Conservation (phyloP, 345 rosid genomes). For the Geranium brycei region DNA sequence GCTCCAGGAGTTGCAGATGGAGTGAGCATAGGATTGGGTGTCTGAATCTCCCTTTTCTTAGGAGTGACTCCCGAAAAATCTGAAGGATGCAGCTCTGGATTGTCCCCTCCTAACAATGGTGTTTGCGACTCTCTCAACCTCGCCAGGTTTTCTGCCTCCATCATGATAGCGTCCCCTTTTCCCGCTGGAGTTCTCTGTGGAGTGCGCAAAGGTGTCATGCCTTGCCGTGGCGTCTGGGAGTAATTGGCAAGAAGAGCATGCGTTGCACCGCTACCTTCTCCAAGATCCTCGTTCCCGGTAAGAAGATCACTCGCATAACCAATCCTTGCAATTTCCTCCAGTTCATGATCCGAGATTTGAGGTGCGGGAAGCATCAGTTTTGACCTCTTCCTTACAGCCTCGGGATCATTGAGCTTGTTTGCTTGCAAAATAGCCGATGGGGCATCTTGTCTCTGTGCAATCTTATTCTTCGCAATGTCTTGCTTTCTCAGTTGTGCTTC, state of each 20-base stretch:
- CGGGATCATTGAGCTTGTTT: conserved; percentile 93
- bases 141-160: conserved; percentile 99
- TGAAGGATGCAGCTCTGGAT: conserved; percentile 98
- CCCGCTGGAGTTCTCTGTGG: conserved; percentile 97
- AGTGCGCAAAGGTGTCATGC: conserved; percentile 81
- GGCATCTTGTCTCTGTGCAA: conserved; percentile 88
- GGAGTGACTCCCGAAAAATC: conserved; percentile 99
- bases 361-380: conserved; percentile 97
- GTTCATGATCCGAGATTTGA: conserved; percentile 87
- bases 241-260: conserved; percentile 89
- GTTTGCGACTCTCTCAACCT: conserved; percentile 95
- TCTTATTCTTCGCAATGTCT: conserved; percentile 77
- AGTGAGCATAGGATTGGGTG: conserved; percentile 85
- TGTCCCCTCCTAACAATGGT: conserved; percentile 90
- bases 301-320: conserved; percentile 90
- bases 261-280: conserved; percentile 88
- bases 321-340: conserved; percentile 97
- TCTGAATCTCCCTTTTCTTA: conserved; percentile 68
- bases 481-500: conserved; percentile 83
- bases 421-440: conserved; percentile 93
- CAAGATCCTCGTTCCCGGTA: conserved; percentile 69
- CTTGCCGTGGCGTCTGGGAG: conserved; percentile 72
- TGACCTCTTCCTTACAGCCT: conserved; percentile 86
- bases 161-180: conserved; percentile 93
- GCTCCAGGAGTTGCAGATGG: conserved; percentile 89